A percentile compares a stretch with the other conserved stretches of the same genome.
Evolutionary conservation across 371 early-diverging fungal species (phyloP).

Genomic region (Amoeboaphelidium protococcarum): DNA sequence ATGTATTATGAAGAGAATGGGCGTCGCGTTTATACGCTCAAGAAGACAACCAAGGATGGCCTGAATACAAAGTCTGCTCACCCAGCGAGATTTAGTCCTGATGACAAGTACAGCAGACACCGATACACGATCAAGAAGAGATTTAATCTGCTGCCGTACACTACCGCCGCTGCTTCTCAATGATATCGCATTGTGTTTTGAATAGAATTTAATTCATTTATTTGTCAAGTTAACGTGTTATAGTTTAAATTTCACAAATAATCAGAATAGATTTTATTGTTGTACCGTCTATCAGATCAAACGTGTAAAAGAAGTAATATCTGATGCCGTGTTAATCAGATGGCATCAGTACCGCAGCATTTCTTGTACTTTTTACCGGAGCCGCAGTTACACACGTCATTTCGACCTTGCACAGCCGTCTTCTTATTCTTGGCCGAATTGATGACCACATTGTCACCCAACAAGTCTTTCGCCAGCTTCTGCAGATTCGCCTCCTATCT

Average conservation of each 20-base stretch:
- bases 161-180: neutral
- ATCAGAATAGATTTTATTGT: too few species aligned
- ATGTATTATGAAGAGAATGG: conserved; percentile 66
- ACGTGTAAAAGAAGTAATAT: neutral
- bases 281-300: neutral
- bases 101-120: conserved; percentile 93
- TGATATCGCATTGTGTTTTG: too few species aligned
- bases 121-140: conserved; percentile 90
- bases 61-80: conserved; percentile 77
- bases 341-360: conserved; percentile 1
- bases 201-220: too few species aligned
- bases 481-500: conserved; percentile 1
- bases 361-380: conserved; percentile 1
- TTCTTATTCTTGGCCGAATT: neutral
- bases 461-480: neutral
- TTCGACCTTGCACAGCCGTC: neutral
- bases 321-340: neutral
- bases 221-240: too few species aligned
- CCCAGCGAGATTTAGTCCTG: conserved; percentile 84
- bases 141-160: conserved; percentile 59
- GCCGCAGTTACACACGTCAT: conserved; percentile 1
- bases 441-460: neutral
- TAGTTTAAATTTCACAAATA: too few species aligned
- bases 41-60: conserved; percentile 59
- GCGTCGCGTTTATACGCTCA: conserved; percentile 86